phyloP scores from a whole-genome alignment of 2,329 filamentous ascomycete genomes.

The Graphilbum fragrans region DNA sequence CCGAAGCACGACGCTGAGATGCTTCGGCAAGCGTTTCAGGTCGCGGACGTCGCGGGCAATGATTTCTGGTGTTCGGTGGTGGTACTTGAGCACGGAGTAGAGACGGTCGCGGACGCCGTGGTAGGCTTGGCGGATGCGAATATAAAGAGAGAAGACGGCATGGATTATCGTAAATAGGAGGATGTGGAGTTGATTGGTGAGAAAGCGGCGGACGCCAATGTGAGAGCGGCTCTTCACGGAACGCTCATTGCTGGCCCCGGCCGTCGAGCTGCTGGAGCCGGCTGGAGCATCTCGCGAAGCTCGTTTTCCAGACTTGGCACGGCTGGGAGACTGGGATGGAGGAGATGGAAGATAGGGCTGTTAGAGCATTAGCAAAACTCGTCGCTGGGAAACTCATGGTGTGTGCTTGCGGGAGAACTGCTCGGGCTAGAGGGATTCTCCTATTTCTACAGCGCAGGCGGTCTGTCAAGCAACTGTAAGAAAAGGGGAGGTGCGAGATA shows the following conservation, averaged over 20 bases:
- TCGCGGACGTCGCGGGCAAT: slow-evolving; percentile 76
- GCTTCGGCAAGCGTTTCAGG: slow-evolving; percentile 63
- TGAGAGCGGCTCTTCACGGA: slow-evolving; percentile 20
- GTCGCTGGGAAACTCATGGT: too few relatives aligned
- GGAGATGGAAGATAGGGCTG: neutral
- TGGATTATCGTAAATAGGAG: slow-evolving; percentile 61
- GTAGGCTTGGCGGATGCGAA: slow-evolving; percentile 69
- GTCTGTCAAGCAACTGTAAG: too few relatives aligned
- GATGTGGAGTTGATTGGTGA: slow-evolving; percentile 50
- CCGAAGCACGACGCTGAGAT: slow-evolving; percentile 77
- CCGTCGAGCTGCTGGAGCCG: neutral
- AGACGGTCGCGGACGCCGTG: slow-evolving; percentile 67
- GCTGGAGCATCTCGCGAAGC: neutral
- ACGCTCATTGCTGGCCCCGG: neutral
- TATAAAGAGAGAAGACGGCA: slow-evolving; percentile 76
- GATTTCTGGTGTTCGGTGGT: slow-evolving; percentile 88
- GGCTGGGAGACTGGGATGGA: neutral
- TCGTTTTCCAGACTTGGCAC: neutral
- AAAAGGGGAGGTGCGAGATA: too few relatives aligned
- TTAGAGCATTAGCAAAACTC: neutral
- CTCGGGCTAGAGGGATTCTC: too few relatives aligned
- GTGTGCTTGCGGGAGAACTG: too few relatives aligned
- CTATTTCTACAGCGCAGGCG: too few relatives aligned
- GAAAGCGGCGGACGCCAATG: slow-evolving; percentile 48
- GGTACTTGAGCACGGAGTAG: slow-evolving; percentile 78